Base-by-base conservation (phyloP, 352 stramenopile genomes). In the Phytopythium vexans region DNA sequence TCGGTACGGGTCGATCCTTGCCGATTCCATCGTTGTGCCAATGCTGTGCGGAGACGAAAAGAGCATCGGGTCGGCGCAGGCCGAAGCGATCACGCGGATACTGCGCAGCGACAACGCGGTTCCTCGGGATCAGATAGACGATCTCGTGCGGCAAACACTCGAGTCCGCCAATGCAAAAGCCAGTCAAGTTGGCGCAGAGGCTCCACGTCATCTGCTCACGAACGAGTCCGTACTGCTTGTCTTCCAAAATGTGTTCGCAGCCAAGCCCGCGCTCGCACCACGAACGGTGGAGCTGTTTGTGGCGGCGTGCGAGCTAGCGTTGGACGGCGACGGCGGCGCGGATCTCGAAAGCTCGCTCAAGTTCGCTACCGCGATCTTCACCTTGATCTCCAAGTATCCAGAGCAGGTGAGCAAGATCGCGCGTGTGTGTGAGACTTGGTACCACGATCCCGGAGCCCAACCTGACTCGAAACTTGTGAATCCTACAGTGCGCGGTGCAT, bases 201-300 rank as follows among this genome's bases (percentile, higher is more conserved):
- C 53, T 14, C 36, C 12, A 6, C 42, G 45, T 6, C 74, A 80
- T 52, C 58, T 84, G 41, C 64, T 92, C 7, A 64, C 77, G 12
- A 89, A 84, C 43, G 82, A 92, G 32, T 68, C 77, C 3, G 68
- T 61, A n/a, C 47, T 92, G 11, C 64, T 89, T 16, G 74, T 89
- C n/a, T 78, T 85, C 42, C 82, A 90, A 56, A 92, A 86, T 49
- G 71, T 85, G 16, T 55, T 92, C 40, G 88, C 77, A 34, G 64
- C 72, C 21, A 86, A 88, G 15, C 71, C 82, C 27, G 46, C 55
- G 15, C 64, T 89, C n/a, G 63, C 73, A 3, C 35, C 52, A 10
- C 12, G 68, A 9, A 86, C 78, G 0, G 42, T 90, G 14, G 75
- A 88, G 40, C 60, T 49, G 39, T 70, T 84, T 59, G 51, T 87